Evolutionary conservation across 768 basidiomycete genomes (phyloP), one percentile per base, ranked within the genome.

Genomic region (Leucosporidium scottii): DNA sequence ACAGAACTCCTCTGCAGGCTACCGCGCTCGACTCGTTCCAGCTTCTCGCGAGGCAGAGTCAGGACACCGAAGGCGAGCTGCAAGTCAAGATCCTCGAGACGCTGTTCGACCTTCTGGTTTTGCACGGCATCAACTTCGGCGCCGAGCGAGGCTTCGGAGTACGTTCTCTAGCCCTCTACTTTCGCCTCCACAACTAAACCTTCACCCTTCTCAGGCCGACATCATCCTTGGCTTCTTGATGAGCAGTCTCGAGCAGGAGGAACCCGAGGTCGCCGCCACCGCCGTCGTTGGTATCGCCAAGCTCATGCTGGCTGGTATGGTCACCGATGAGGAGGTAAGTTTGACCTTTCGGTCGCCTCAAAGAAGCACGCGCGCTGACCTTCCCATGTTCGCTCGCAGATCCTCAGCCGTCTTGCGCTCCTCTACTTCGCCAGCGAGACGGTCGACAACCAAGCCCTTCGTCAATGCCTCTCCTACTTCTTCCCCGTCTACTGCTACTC

Each of bases 401-500:
- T 85, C 4, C 75, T 85, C 27, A 78, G 82, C 69, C 78, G 81
- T 56, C 80, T 85, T 12, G 81, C 83, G 20, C 75, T 84, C 28
- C 80, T 84, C 7, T 97, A 89, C 77, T 82, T 96, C 59, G 89
- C 88, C 0, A 90, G 90, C 1, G 84, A 87, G 62, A 94, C 90
- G 3, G 82, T 80, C 21, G 84, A 86, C 34, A 97, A 94, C 74
- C 87, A 90, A 67, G 84, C 87, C 64, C 81, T 97, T 23, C 83
- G 90, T 51, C 93, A 97, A 77, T 91, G 87, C 74, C 78, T 96
- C 49, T 83, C 87, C 5, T 89, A 88, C 77, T 94, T 94, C 82
- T 86, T 93, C 79, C 88, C 86, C 2, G 85, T 86, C 0, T 96
- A 88, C 75, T 89, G 89, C 77, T 90, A 86, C 78, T 90, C 90